Conservation (phyloP, 164 flowering plant genomes). For the Tetrastigma voinierianum region DNA sequence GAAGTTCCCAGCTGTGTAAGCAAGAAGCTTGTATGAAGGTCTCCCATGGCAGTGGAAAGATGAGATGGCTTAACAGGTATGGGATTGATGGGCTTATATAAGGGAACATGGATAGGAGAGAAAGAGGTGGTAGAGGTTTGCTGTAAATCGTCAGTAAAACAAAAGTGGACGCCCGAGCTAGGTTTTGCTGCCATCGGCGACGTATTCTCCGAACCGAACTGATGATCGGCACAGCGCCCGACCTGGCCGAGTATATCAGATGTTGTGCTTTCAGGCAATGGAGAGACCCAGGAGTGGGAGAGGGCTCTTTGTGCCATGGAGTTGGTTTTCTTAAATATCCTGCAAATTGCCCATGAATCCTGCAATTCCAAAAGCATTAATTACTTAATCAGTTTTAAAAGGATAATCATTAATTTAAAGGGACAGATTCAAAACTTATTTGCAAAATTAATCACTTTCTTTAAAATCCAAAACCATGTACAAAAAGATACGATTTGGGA, state of each 20-base stretch:
- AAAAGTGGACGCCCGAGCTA: slow-evolving; percentile 9
- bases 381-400: too few species aligned
- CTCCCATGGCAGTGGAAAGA: slow-evolving; percentile 12
- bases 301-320: slow-evolving; percentile 77
- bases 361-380: slow-evolving; percentile 23
- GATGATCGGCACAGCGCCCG: neutral
- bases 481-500: too few species aligned
- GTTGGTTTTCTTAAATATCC: slow-evolving; percentile 90
- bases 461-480: too few species aligned
- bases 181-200: slow-evolving; percentile 4
- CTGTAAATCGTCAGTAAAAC: slow-evolving; percentile 3
- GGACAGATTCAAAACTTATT: neutral
- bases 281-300: slow-evolving; percentile 76
- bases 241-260: slow-evolving; percentile 3
- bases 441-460: too few species aligned
- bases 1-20: slow-evolving; percentile 25
- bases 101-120: slow-evolving; percentile 13
- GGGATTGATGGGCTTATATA: slow-evolving; percentile 4
- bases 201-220: slow-evolving; percentile 10
- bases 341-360: slow-evolving; percentile 98
- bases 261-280: slow-evolving; percentile 17
- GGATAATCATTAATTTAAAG: neutral
- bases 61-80: slow-evolving; percentile 8
- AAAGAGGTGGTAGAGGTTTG: slow-evolving; percentile 3
- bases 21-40: slow-evolving; percentile 15